A percentile compares a stretch with the other conserved stretches of the same genome.
These are phyloP conservation scores for Penicillium arizonense DNA, from an alignment of 495 filamentous ascomycete species.

Conservation along the genomic window DNA sequence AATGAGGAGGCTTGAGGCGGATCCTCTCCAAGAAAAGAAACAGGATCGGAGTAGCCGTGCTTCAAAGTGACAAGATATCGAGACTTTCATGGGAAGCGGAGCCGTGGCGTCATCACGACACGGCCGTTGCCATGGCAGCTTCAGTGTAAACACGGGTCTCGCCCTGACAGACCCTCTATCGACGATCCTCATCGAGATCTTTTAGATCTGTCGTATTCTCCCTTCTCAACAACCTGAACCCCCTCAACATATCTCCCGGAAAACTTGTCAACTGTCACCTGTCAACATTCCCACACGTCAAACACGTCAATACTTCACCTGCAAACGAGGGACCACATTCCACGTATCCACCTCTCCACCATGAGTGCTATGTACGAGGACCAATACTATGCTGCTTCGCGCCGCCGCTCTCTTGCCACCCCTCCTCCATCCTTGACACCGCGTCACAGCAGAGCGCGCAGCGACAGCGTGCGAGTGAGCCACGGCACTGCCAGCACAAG, in stretches of 20 bases:
- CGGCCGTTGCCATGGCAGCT: slow-evolving; percentile 47
- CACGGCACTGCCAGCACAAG: slow-evolving; percentile 85
- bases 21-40: slow-evolving; percentile 17
- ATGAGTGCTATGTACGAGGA: slow-evolving; percentile 51
- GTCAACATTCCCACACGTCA: too few species aligned
- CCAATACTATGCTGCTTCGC: slow-evolving; percentile 48
- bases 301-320: too few species aligned
- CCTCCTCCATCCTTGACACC: slow-evolving; percentile 47
- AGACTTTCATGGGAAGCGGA: slow-evolving; percentile 13
- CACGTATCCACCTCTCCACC: slow-evolving; percentile 15
- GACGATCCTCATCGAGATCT: slow-evolving; percentile 24
- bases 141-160: slow-evolving; percentile 40
- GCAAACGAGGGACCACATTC: slow-evolving; percentile 18
- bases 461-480: slow-evolving; percentile 62
- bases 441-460: slow-evolving; percentile 51
- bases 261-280: background rate
- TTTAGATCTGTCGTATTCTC: slow-evolving; percentile 17
- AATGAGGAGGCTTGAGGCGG: slow-evolving; percentile 17
- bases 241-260: slow-evolving; percentile 7
- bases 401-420: slow-evolving; percentile 48
- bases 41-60: slow-evolving; percentile 16
- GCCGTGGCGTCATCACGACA: slow-evolving; percentile 33
- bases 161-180: slow-evolving; percentile 20
- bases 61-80: slow-evolving; percentile 15
- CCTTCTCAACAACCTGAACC: background rate